Evolutionary conservation across 139 green algal genomes (phyloP).

Genomic region (Chlamydomonas applanata): DNA sequence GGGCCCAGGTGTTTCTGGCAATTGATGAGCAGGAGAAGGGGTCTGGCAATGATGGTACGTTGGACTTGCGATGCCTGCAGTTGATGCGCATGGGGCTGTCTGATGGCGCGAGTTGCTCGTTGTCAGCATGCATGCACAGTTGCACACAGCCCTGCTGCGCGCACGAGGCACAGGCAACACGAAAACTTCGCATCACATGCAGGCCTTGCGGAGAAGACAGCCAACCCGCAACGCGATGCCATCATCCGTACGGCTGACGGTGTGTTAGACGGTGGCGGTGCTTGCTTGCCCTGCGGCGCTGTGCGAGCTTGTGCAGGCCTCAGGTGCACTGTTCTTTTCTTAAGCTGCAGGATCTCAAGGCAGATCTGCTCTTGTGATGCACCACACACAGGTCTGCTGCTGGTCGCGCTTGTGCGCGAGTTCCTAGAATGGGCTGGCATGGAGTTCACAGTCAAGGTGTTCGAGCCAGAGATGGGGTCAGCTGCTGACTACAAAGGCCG

Average conservation of each 20-base stretch:
- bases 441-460: constrained; percentile 40
- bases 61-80: neutral
- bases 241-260: neutral
- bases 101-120: no score
- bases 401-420: constrained; percentile 34
- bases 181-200: neutral
- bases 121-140: no score
- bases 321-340: neutral
- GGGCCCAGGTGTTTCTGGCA: constrained; percentile 46
- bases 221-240: constrained; percentile 8
- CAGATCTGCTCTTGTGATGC: neutral
- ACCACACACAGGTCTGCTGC: constrained; percentile 18
- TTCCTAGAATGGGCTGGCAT: constrained; percentile 42
- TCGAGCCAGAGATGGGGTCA: constrained; percentile 22
- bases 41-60: constrained; percentile 23
- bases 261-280: neutral
- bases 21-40: constrained; percentile 42
- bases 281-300: neutral
- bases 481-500: constrained; percentile 2
- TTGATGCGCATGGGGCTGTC: neutral
- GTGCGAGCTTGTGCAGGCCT: no score
- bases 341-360: neutral
- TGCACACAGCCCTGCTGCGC: no score
- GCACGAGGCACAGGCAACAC: neutral
- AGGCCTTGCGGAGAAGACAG: constrained; percentile 12